Evolutionary conservation across 1,139 yeast genomes (phyloP).

Genomic region (Suhomyces bolitotheri): DNA sequence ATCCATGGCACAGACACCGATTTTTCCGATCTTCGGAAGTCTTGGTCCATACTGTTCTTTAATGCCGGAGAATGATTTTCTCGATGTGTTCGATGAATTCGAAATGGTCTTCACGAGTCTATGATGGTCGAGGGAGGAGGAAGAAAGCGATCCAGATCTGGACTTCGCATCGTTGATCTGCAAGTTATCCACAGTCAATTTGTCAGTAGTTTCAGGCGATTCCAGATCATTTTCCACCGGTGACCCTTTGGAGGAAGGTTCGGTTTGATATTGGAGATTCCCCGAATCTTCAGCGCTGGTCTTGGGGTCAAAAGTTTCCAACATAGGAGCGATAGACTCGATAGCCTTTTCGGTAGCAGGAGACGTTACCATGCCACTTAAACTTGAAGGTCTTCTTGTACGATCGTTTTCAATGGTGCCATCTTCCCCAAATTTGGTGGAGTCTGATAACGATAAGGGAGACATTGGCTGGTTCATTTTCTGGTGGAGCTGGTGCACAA

Average conservation of each 20-base stretch:
- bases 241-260: slow-evolving; percentile 2
- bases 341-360: slow-evolving; percentile 58
- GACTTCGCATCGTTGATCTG: slow-evolving; percentile 15
- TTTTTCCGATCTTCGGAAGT: slow-evolving; percentile 80
- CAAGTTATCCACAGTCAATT: slow-evolving; percentile 24
- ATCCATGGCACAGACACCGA: slow-evolving; percentile 99
- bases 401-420: background rate
- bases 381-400: slow-evolving; percentile 3
- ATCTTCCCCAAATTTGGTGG: slow-evolving; percentile 10
- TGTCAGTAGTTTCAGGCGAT: slow-evolving; percentile 8
- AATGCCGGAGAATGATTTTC: slow-evolving; percentile 48
- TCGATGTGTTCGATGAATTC: slow-evolving; percentile 39
- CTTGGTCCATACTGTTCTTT: slow-evolving; percentile 47
- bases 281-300: slow-evolving; percentile 58
- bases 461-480: slow-evolving; percentile 35
- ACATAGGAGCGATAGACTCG: slow-evolving; percentile 76
- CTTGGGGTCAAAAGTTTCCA: slow-evolving; percentile 71
- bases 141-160: slow-evolving; percentile 6
- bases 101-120: slow-evolving; percentile 40
- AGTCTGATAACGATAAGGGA: slow-evolving; percentile 30
- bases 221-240: slow-evolving; percentile 1
- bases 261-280: background rate
- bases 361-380: slow-evolving; percentile 17
- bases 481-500: slow-evolving; percentile 7
- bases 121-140: slow-evolving; percentile 15